Conservation (phyloP, 1,284 basidiomycete genomes). For the Pascua guehoae region DNA sequence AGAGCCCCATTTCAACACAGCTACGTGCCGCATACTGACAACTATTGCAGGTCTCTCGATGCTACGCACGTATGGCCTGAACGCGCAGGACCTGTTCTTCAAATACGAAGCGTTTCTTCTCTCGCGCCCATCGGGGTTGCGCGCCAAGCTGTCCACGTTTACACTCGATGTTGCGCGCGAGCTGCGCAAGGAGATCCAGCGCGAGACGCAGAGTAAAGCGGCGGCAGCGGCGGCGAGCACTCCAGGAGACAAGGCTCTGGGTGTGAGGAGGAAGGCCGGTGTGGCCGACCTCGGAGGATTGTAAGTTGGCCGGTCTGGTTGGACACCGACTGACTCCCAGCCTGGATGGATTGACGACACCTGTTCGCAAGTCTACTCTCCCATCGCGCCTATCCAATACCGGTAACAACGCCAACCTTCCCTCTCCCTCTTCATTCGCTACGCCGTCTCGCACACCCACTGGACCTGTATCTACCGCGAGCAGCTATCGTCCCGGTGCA, state of each 20-base stretch:
- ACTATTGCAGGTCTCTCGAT: slow-evolving; percentile 43
- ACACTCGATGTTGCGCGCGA: slow-evolving; percentile 46
- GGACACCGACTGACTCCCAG: slow-evolving; percentile 10
- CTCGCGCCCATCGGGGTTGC: slow-evolving; percentile 42
- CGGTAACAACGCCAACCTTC: slow-evolving; percentile 23
- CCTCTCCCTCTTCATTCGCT: slow-evolving; percentile 19
- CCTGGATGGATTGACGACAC: slow-evolving; percentile 39
- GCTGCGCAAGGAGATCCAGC: slow-evolving; percentile 47
- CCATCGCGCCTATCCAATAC: slow-evolving; percentile 20
- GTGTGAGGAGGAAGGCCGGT: slow-evolving; percentile 28
- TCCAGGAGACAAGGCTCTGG: slow-evolving; percentile 18
- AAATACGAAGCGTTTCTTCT: slow-evolving; percentile 52
- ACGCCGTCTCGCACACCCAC: slow-evolving; percentile 15
- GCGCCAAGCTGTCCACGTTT: slow-evolving; percentile 39
- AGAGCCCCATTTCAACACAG: background rate
- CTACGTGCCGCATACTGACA: background rate
- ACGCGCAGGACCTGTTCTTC: slow-evolving; percentile 48
- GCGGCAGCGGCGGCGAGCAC: slow-evolving; percentile 15
- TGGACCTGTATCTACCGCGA: slow-evolving; percentile 19
- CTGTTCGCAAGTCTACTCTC: slow-evolving; percentile 20
- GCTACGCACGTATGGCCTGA: slow-evolving; percentile 42
- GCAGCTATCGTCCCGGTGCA: slow-evolving; percentile 20
- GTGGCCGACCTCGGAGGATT: slow-evolving; percentile 43
- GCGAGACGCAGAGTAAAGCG: slow-evolving; percentile 39
- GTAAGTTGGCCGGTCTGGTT: slow-evolving; percentile 14